Evolutionary conservation across 2,329 filamentous ascomycete species (phyloP).

Genomic region (Ophiostoma himal-ulmi): DNA sequence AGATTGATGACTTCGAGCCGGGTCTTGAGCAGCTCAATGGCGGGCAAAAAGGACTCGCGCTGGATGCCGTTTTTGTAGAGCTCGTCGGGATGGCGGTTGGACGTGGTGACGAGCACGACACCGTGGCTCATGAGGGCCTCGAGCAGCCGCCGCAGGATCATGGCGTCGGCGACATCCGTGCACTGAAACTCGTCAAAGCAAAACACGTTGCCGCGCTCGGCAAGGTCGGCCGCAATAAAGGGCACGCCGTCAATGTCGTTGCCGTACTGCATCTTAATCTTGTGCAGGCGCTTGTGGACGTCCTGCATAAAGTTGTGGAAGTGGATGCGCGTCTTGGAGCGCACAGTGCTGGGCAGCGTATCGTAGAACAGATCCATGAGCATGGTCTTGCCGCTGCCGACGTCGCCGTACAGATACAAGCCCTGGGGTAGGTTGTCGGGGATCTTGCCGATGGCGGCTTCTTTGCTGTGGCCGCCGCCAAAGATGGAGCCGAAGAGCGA

Average conservation of each 20-base stretch:
- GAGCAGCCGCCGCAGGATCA: slow-evolving; percentile 80
- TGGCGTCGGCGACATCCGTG: slow-evolving; percentile 95
- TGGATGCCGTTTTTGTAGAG: slow-evolving; percentile 98
- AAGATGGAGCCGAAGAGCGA: slow-evolving; percentile 59
- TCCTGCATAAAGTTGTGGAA: slow-evolving; percentile 99
- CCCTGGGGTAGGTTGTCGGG: slow-evolving; percentile 75
- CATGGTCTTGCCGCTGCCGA: slow-evolving; percentile 98
- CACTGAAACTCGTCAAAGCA: slow-evolving; percentile 99
- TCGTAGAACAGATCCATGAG: slow-evolving; percentile 98
- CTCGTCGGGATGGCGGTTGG: slow-evolving; percentile 92
- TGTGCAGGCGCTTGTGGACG: slow-evolving; percentile 84
- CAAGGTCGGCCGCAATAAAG: slow-evolving; percentile 91
- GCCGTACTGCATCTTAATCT: slow-evolving; percentile 81
- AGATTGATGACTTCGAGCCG: slow-evolving; percentile 87
- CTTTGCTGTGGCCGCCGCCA: slow-evolving; percentile 25
- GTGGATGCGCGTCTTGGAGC: slow-evolving; percentile 84
- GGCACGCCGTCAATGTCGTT: slow-evolving; percentile 86
- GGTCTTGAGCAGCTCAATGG: slow-evolving; percentile 83
- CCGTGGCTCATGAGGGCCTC: slow-evolving; percentile 92
- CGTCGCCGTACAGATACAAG: slow-evolving; percentile 91
- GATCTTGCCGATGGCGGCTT: slow-evolving; percentile 47
- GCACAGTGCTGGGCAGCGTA: slow-evolving; percentile 73
- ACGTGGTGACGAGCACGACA: slow-evolving; percentile 93
- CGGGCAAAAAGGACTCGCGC: slow-evolving; percentile 88
- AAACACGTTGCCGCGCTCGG: slow-evolving; percentile 73